Percentiles rank a stretch among this genome's conserved stretches.
Evolutionary conservation across 2,329 filamentous ascomycete genomes (phyloP).

Genomic region (Colletotrichum acutatum): DNA sequence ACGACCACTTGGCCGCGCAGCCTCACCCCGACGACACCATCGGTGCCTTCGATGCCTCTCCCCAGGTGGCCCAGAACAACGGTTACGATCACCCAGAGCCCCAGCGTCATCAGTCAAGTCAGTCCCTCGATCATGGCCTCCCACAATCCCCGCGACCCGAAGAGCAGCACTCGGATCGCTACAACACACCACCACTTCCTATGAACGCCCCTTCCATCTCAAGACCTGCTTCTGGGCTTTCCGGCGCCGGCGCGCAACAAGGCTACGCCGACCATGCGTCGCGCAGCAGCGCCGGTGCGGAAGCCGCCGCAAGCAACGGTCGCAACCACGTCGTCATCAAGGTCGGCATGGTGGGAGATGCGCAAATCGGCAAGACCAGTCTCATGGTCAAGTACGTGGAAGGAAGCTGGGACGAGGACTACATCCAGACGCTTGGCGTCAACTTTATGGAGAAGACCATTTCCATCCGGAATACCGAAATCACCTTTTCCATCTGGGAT

Average conservation of each 20-base stretch:
- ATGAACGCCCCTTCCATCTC: slow-evolving; percentile 55
- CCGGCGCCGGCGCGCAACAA: slow-evolving; percentile 52
- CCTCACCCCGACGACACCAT: slow-evolving; percentile 61
- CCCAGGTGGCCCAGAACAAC: slow-evolving; percentile 50
- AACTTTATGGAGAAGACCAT: slow-evolving; percentile 99
- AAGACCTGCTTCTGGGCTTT: slow-evolving; percentile 66
- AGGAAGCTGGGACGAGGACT: slow-evolving; percentile 99
- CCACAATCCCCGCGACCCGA: slow-evolving; percentile 51
- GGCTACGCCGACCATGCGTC: slow-evolving; percentile 57
- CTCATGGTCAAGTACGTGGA: slow-evolving; percentile 99
- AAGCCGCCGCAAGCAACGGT: slow-evolving; percentile 52
- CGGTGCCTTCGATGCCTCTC: slow-evolving; percentile 60
- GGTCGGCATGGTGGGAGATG: slow-evolving; percentile 99
- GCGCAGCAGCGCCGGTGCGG: slow-evolving; percentile 50
- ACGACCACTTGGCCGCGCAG: slow-evolving; percentile 48
- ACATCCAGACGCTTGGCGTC: slow-evolving; percentile 97
- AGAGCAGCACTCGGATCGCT: slow-evolving; percentile 56
- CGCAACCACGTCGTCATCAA: slow-evolving; percentile 93
- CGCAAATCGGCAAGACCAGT: slow-evolving; percentile 98
- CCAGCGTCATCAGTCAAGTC: slow-evolving; percentile 53
- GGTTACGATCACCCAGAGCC: slow-evolving; percentile 46
- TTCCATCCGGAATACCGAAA: slow-evolving; percentile 98
- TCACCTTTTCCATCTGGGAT: slow-evolving; percentile 99
- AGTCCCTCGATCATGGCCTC: slow-evolving; percentile 62
- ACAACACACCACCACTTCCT: slow-evolving; percentile 59